Evolutionary conservation across 768 basidiomycete genomes (phyloP).

Genomic region (Tylopilus rubrobrunneus): DNA sequence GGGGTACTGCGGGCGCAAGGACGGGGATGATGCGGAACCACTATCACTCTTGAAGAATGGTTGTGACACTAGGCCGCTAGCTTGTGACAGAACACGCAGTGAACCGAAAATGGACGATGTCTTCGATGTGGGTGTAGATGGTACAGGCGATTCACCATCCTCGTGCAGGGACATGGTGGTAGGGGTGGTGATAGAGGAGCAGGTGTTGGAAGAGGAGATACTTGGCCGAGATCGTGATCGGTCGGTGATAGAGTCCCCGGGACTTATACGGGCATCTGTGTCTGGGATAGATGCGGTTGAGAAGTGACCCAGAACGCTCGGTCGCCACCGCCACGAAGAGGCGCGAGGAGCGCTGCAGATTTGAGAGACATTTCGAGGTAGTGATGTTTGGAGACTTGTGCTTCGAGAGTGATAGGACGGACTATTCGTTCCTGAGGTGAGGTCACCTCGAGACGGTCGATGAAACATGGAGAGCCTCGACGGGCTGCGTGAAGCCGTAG

Average conservation of each 20-base stretch:
- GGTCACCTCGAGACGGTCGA: slow-evolving; percentile 27
- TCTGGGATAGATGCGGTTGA: slow-evolving; percentile 45
- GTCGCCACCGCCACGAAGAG: slow-evolving; percentile 51
- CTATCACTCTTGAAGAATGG: slow-evolving; percentile 30
- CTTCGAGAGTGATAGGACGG: slow-evolving; percentile 43
- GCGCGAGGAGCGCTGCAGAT: slow-evolving; percentile 6
- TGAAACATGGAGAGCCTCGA: slow-evolving; percentile 45
- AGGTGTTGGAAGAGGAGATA: slow-evolving; percentile 58
- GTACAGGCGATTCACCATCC: slow-evolving; percentile 36
- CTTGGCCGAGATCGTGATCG: slow-evolving; percentile 56
- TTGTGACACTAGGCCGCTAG: slow-evolving; percentile 28
- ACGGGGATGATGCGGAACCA: slow-evolving; percentile 29
- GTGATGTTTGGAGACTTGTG: slow-evolving; percentile 46
- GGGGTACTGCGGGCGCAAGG: slow-evolving; percentile 36
- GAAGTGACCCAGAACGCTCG: slow-evolving; percentile 64
- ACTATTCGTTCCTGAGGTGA: slow-evolving; percentile 25
- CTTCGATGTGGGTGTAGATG: slow-evolving; percentile 35
- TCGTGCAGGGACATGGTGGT: slow-evolving; percentile 37
- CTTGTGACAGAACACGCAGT: slow-evolving; percentile 28
- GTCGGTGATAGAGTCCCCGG: slow-evolving; percentile 39
- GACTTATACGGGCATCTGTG: slow-evolving; percentile 38
- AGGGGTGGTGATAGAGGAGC: slow-evolving; percentile 40
- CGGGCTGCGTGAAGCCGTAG: slow-evolving; percentile 32
- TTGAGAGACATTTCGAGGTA: slow-evolving; percentile 14
- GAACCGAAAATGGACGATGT: slow-evolving; percentile 32